Base-by-base conservation (phyloP, 2,329 filamentous ascomycete species). In the Fusarium irregulare region DNA sequence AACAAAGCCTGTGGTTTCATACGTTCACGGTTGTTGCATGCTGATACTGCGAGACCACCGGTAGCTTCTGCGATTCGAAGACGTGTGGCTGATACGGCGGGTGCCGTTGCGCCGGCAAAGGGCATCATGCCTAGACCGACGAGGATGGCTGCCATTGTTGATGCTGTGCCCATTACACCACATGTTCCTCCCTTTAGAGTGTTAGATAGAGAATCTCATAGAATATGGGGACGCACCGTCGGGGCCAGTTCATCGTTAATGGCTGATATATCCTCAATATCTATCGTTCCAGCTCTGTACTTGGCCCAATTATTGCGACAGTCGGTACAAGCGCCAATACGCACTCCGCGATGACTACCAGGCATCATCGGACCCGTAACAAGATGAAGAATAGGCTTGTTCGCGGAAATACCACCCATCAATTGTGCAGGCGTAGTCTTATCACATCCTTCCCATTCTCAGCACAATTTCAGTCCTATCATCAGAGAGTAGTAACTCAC, bases 101-200 rank as follows among this genome's bases (percentile, higher is more conserved):
- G 92, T 0, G 92, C 93, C 0, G 92, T 92, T 1, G 92, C 93
- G 1, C 92, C 93, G 8, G 89, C 89, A 10, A 94, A 90, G 1
- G 94, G 85, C 62, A 92, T 91, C 71, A 97, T 84, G n/a, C 93
- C 93, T 73, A 97, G 89, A 1, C 89, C 93, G 66, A 93, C 93
- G 23, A 94, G 91, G 18, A 93, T 88, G 8, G 92, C 94, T 2
- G 93, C 92, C 92, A 97, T 95, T 3, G 93, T 97, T 76, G 93
- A 95, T 9, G 93, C 93, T 0, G 93, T 97, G 69, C 93, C 96
- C 93, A 97, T 97, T 20, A 94, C 93, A 48, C 93, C 93, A 70
- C 93, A 97, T 2, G 93, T 94, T 30, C 93, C 93, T 3, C 89
- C 88, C 83, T 85, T 53, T 42, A 0, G 0, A 10, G 1, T 14